Base-by-base conservation (phyloP, 768 basidiomycete species). In the Gloeopeniophorella convolvens region DNA sequence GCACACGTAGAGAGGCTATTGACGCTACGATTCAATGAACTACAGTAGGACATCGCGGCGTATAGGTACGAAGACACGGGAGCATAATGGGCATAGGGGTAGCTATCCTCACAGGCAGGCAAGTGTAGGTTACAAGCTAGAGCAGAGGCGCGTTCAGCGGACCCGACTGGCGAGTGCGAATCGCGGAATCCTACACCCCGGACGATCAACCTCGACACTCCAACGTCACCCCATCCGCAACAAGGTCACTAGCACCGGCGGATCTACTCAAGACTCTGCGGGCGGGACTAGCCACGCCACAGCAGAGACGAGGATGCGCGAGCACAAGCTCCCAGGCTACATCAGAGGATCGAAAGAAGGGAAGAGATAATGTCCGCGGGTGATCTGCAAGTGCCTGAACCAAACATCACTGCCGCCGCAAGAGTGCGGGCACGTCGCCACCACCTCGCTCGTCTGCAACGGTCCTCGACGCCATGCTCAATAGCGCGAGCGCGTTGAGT, bases 91-190 rank as follows among this genome's bases (percentile, higher is more conserved):
- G 34, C 48, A 43, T 36, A 20, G 41, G 49, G 45, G 32, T 20
- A 36, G 42, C 44, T 42, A 42, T 49, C 28, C 28, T 36, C 20
- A 27, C 23, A 20, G 32, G 49, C 42, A n/a, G 45, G 42, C 5
- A n/a, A 44, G 39, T 39, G 36, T 26, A 30, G 42, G 31, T 20
- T 13, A 15, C 51, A 36, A 44, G 35, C 42, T 45, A 43, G 27
- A 23, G 39, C 40, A 51, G 37, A 31, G 37, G 54, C 6, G 44
- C 40, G 34, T 41, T 35, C 42, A 41, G 59, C 58, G 37, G 44
- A 39, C 57, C 50, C 57, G 57, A 40, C 57, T 58, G 50, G 55
- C 57, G 57, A 56, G 55, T 46, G 55, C 55, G 55, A 56, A 56
- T 48, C 30, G 35, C 51, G 45, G 21, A 32, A 37, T 42, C 46